Evolutionary conservation across 2,329 filamentous ascomycete species (phyloP).

Genomic region (Lomentospora prolificans): DNA sequence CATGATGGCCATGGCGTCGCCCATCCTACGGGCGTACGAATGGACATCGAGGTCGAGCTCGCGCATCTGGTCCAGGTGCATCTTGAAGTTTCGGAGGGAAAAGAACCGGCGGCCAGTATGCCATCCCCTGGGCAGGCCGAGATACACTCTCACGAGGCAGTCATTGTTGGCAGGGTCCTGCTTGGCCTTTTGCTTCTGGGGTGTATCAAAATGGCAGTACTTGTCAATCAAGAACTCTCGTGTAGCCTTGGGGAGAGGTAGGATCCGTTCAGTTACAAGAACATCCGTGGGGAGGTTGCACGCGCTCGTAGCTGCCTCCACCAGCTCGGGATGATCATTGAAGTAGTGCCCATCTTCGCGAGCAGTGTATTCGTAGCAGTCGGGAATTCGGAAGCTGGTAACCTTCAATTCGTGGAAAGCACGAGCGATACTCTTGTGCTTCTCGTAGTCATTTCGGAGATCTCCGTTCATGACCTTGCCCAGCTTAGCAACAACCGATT

Average conservation of each 20-base stretch:
- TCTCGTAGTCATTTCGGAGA: slow-evolving; percentile 2
- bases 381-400: not conserved
- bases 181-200: slow-evolving; percentile 5
- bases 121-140: slow-evolving; percentile 11
- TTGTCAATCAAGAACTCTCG: slow-evolving; percentile 14
- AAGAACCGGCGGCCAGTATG: slow-evolving; percentile 12
- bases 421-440: not conserved
- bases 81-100: slow-evolving; percentile 21
- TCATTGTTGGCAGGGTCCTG: slow-evolving; percentile 12
- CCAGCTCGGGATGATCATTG: not conserved
- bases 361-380: not conserved
- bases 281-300: slow-evolving; percentile 13
- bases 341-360: not conserved
- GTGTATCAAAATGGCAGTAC: slow-evolving; percentile 11
- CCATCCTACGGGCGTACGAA: slow-evolving; percentile 16
- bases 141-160: slow-evolving; percentile 15
- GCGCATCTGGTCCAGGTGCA: slow-evolving; percentile 21
- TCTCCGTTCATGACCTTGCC: slow-evolving; percentile 9
- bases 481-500: slow-evolving; percentile 11
- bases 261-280: slow-evolving; percentile 16
- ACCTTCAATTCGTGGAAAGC: not conserved
- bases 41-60: slow-evolving; percentile 16
- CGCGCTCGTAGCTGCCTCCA: not conserved
- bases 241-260: slow-evolving; percentile 15
- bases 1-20: slow-evolving; percentile 18